phyloP scores from a whole-genome alignment of 257 asterid genomes.

The Penstemon davidsonii region DNA sequence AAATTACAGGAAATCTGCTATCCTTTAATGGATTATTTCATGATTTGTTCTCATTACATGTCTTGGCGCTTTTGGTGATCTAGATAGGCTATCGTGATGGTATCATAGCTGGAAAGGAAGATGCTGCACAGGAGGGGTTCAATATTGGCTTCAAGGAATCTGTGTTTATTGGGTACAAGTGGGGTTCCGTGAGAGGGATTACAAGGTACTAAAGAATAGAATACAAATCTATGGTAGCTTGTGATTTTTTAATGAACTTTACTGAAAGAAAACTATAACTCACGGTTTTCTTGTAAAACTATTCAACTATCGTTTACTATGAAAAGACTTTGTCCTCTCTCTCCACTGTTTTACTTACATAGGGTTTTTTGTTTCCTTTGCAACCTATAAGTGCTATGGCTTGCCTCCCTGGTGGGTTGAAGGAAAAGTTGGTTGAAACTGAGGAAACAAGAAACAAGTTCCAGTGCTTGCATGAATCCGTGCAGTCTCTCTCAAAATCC shows the following conservation, averaged over 20 bases:
- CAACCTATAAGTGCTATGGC: constrained; percentile 54
- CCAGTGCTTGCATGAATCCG: constrained; percentile 49
- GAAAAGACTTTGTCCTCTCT: neutral
- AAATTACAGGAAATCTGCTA: constrained; percentile 3
- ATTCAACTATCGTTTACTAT: neutral
- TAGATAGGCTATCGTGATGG: constrained; percentile 99
- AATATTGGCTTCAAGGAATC: constrained; percentile 73
- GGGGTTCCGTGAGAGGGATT: constrained; percentile 79
- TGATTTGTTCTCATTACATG: neutral
- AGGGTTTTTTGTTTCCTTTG: constrained; percentile 14
- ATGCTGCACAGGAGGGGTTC: constrained; percentile 85
- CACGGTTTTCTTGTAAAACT: neutral
- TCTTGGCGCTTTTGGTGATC: constrained; percentile 28
- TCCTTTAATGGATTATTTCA: constrained; percentile 6
- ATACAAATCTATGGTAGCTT: neutral
- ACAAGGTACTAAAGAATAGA: constrained; percentile 47
- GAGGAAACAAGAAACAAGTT: constrained; percentile 60
- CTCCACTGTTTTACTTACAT: neutral
- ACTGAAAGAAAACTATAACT: neutral
- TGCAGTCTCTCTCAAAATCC: constrained; percentile 48
- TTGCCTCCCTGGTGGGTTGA: constrained; percentile 54
- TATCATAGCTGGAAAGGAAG: constrained; percentile 77
- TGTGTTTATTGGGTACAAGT: constrained; percentile 56
- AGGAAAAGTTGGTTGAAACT: constrained; percentile 57
- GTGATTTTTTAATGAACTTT: neutral